phyloP scores from a whole-genome alignment of 106 monocot genomes.

The Hemerocallis citrina region DNA sequence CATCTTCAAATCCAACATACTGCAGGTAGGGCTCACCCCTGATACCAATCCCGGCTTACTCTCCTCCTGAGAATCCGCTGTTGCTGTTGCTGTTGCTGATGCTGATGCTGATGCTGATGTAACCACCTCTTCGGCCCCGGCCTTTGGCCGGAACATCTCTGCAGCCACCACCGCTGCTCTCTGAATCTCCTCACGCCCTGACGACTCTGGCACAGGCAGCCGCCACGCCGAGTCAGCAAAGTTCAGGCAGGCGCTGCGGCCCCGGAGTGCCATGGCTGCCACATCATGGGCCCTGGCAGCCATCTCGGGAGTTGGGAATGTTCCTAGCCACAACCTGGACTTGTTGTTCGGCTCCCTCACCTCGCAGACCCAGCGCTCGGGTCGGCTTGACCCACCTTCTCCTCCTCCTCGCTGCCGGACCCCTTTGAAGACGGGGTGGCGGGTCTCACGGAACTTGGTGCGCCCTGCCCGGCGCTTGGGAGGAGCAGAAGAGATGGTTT shows the following conservation, averaged over 20 bases:
- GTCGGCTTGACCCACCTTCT: no score
- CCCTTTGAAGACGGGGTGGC: conserved; percentile 85
- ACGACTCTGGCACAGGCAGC: conserved; percentile 4
- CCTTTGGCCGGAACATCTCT: conserved; percentile 40
- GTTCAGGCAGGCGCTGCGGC: background rate
- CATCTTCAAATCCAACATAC: conserved; percentile 6
- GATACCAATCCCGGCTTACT: conserved; percentile 7
- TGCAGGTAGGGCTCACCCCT: background rate
- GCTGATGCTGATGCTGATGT: background rate
- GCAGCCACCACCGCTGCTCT: conserved; percentile 32
- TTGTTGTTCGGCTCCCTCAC: conserved; percentile 83
- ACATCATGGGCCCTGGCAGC: conserved; percentile 33
- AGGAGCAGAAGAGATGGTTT: conserved; percentile 54
- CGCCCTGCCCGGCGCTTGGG: conserved; percentile 80
- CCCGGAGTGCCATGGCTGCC: background rate
- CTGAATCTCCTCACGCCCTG: conserved; percentile 10
- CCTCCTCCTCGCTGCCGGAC: conserved; percentile 53
- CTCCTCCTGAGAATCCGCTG: background rate
- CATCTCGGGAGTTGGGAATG: conserved; percentile 90
- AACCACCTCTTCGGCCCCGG: background rate
- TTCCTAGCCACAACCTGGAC: conserved; percentile 89
- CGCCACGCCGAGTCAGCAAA: conserved; percentile 32
- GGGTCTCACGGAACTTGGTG: conserved; percentile 88
- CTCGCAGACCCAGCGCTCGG: conserved; percentile 82
- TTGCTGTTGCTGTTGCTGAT: background rate